Evolutionary conservation across 2,329 filamentous ascomycete genomes (phyloP).

Genomic region (Calonectria crousiana): DNA sequence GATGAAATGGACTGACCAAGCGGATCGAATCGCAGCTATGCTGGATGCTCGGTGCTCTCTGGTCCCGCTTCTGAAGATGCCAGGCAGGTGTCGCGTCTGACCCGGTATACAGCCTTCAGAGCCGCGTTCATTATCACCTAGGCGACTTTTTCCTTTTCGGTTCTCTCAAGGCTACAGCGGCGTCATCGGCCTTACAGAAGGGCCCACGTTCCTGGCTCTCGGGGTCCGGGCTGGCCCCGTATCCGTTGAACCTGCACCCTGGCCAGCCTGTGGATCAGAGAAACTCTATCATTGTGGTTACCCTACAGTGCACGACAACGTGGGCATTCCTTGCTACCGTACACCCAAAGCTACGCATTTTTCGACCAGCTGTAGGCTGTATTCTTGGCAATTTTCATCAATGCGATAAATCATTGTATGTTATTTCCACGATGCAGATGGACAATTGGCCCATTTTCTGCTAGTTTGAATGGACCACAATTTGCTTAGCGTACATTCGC

Average conservation of each 20-base stretch:
- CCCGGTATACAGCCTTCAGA: conserved; percentile 74
- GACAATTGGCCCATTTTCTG: too few relatives aligned
- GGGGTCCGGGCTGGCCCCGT: neutral
- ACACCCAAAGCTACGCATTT: neutral
- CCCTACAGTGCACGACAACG: neutral
- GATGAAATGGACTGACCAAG: neutral
- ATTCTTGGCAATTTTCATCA: neutral
- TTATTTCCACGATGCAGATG: too few relatives aligned
- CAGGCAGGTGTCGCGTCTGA: conserved; percentile 63
- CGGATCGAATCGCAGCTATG: neutral
- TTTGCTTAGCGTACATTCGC: too few relatives aligned
- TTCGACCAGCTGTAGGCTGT: neutral
- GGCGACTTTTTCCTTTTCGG: neutral
- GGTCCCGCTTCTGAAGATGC: conserved; percentile 57
- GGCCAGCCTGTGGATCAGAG: neutral
- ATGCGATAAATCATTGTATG: too few relatives aligned
- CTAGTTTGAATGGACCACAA: too few relatives aligned
- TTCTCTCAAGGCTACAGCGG: neutral
- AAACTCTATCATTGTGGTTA: neutral
- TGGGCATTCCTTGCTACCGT: neutral
- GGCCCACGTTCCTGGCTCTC: neutral
- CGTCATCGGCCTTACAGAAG: neutral
- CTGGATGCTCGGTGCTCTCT: neutral
- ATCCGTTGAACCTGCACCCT: neutral
- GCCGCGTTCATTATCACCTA: neutral